Base-by-base conservation (phyloP, 1,284 basidiomycete species). In the Phellinidium pouzarii region DNA sequence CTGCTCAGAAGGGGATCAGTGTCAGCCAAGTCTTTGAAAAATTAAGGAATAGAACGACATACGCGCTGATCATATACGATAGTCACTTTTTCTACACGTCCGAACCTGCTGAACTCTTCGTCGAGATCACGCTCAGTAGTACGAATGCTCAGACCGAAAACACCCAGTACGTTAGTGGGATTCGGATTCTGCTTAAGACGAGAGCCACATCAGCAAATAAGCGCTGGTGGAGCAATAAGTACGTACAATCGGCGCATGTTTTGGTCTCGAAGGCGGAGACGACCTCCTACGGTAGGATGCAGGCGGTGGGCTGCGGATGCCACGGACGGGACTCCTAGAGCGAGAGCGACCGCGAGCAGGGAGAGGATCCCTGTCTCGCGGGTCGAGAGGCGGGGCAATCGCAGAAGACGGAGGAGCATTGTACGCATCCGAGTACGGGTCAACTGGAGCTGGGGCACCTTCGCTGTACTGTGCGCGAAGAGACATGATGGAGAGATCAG, bases 61-160 rank as follows among this genome's bases (percentile, higher is more conserved):
- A 96, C 94, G 64, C 94, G 77, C 68, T 97, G 94, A 70, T 99
- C 95, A 67, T 98, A 98, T n/a, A 99, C 96, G 60, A 99, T 94
- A 48, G 89, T 90, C 34, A 94, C 93, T 70, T 98, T 98, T 64
- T 95, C 91, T 48, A 98, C 94, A 25, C 84, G 79, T 20, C 94
- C 94, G 61, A 85, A 90, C 43, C 90, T 80, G 61, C 75, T 80
- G 63, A 99, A 99, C 68, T 97, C 94, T 59, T 95, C 88, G 62
- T 97, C 91, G 45, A 99, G 75, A 66, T 98, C 95, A 41, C 88
- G 82, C 68, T 99, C 96, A 54, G 84, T 81, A 2, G 95, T 98
- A 55, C 94, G 83, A 57, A 99, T 95, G 61, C 91, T 94, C 41
- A 99, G 75, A 14, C 95, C 96, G 62, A 99, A 99, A 14, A 97